A percentile compares a stretch with the other conserved stretches of the same genome.
Evolutionary conservation across 768 basidiomycete genomes (phyloP).

Genomic region (Termitomyces sp.): DNA sequence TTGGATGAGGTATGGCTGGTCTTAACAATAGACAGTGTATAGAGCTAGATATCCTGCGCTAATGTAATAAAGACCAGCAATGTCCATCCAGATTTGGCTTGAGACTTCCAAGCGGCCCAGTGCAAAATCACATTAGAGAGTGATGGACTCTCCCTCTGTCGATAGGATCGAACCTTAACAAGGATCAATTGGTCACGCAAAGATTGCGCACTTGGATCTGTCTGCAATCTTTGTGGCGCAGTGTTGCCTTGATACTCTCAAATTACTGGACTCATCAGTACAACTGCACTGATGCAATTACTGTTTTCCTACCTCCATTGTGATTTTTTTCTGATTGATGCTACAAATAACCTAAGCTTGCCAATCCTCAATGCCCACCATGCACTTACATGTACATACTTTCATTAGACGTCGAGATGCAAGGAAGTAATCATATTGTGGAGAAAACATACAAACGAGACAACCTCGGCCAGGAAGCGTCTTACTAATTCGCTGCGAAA

Average conservation of each 20-base stretch:
- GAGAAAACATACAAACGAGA: neutral
- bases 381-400: too few species aligned
- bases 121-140: neutral
- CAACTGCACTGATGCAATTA: neutral
- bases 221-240: neutral
- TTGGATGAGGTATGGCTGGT: too few species aligned
- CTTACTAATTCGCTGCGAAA: neutral
- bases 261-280: neutral
- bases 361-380: neutral
- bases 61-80: neutral
- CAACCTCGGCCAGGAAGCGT: neutral
- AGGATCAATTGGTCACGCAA: neutral
- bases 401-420: neutral
- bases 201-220: neutral
- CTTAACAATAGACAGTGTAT: neutral
- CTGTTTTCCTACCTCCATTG: too few species aligned
- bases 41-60: too few species aligned
- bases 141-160: neutral
- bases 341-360: neutral
- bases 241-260: neutral
- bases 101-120: neutral
- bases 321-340: neutral
- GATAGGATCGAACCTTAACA: neutral
- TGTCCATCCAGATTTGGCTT: neutral
- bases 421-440: neutral